These are phyloP conservation scores for Nemania abortiva DNA, from an alignment of 2,329 filamentous ascomycete species.

Conservation along the genomic window DNA sequence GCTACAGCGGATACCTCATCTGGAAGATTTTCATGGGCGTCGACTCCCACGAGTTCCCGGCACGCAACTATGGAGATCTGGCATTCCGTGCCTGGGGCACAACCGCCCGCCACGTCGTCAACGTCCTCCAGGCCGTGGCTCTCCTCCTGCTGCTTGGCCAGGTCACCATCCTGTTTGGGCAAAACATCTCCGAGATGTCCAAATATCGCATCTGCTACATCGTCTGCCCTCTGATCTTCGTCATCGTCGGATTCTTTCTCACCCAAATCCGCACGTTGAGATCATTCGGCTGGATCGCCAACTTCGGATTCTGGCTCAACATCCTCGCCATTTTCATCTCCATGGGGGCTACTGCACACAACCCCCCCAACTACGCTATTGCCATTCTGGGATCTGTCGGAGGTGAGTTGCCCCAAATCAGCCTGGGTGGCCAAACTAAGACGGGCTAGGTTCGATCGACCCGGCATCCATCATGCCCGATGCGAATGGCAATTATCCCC, in stretches of 20 bases:
- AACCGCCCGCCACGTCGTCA: slow-evolving; percentile 60
- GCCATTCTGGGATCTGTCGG: slow-evolving; percentile 34
- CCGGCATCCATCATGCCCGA: slow-evolving; percentile 27
- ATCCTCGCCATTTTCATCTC: slow-evolving; percentile 36
- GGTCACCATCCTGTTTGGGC: slow-evolving; percentile 34
- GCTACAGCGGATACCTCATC: slow-evolving; percentile 61
- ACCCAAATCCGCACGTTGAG: slow-evolving; percentile 69
- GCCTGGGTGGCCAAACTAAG: not conserved
- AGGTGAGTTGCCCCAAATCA: slow-evolving; percentile 21
- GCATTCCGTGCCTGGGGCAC: slow-evolving; percentile 62
- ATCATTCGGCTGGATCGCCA: slow-evolving; percentile 66
- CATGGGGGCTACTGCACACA: slow-evolving; percentile 37
- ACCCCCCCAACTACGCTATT: slow-evolving; percentile 36
- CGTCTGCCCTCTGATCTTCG: slow-evolving; percentile 64
- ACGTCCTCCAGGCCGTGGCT: slow-evolving; percentile 59
- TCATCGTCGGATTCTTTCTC: slow-evolving; percentile 62
- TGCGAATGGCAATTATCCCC: slow-evolving; percentile 33
- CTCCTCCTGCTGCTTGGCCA: slow-evolving; percentile 33
- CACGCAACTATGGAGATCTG: slow-evolving; percentile 61
- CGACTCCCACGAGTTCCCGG: slow-evolving; percentile 61
- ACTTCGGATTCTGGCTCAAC: slow-evolving; percentile 58
- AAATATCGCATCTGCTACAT: slow-evolving; percentile 64
- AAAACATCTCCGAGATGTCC: slow-evolving; percentile 64
- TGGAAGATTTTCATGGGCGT: slow-evolving; percentile 60
- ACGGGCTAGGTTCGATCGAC: slow-evolving; percentile 31